Base-by-base conservation (phyloP, 768 basidiomycete species). In the Amanita muscaria region DNA sequence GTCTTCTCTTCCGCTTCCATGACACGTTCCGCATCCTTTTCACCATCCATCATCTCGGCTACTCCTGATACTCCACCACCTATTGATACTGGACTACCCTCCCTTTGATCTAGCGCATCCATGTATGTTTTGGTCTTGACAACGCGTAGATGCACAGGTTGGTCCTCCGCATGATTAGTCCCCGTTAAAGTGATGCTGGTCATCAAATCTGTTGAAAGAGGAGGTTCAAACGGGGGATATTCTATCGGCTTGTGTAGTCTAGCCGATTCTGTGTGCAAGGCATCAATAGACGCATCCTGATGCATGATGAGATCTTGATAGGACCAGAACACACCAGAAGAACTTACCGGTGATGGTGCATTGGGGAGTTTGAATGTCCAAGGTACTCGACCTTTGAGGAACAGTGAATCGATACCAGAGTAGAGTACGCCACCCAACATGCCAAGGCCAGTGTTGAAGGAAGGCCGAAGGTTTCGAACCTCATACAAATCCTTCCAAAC, bases 101-200 rank as follows among this genome's bases (percentile, higher is more conserved):
- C 56, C 5, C 50, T 52, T 6, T 23, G 36, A 16, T 55, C 59
- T 4, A 57, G 5, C 32, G 59, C 58, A 4, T 56, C 49, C 1
- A 64, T 49, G 30, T 56, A 68, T 23, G 57, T 53, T 1, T 37
- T 44, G 1, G 65, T 68, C 23, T 56, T 55, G 38, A 80, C 59
- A 3, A 96, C 77, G 24, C 84, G 73, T 38, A 98, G 69, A 64
- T 99, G 96, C 11, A 89, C 69, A 2, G 84, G 90, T 60, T 97
- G 91, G 60, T 97, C 91, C 60, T 99, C 94, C n/a, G 86, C 82
- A 56, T 98, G 94, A 58, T 94, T 94, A 12, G 94, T 97, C 0
- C 87, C 88, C 5, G 94, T 96, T 34, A 96, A 73, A 2, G 87
- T 73, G 29, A 99, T 74, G 25, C 85, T 86, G 0, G 90, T 98